phyloP scores from a whole-genome alignment of 495 filamentous ascomycete genomes.

The Xylaria flabelliformis region DNA sequence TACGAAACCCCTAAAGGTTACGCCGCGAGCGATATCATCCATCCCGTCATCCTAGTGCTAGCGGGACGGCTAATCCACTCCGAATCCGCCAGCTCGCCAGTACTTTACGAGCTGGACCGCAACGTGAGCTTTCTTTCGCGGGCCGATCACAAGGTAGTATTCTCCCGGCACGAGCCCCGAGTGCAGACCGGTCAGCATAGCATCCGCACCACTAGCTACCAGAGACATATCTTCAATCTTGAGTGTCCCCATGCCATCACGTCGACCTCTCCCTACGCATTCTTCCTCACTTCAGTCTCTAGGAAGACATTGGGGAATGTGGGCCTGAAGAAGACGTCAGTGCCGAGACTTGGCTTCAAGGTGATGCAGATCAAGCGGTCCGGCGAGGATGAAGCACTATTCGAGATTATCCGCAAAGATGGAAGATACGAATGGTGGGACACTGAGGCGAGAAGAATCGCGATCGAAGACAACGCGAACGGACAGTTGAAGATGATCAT shows the following conservation, averaged over 20 bases:
- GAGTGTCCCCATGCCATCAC: constrained; percentile 17
- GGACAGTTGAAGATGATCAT: constrained; percentile 14
- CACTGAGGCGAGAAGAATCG: constrained; percentile 3
- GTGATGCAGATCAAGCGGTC: constrained; percentile 15
- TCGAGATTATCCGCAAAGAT: constrained; percentile 15
- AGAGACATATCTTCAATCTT: constrained; percentile 14
- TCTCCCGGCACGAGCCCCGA: constrained; percentile 9
- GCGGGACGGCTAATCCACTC: constrained; percentile 14
- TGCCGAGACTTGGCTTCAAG: constrained; percentile 25
- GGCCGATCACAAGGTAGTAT: constrained; percentile 7
- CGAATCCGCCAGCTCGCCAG: constrained; percentile 5
- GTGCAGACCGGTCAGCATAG: constrained; percentile 1
- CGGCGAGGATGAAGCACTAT: constrained; percentile 14
- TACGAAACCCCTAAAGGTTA: neutral
- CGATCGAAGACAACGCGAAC: constrained; percentile 4
- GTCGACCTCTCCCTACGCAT: neutral
- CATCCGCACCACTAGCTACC: constrained; percentile 1
- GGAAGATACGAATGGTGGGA: constrained; percentile 24
- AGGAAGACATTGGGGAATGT: constrained; percentile 5
- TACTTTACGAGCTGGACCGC: constrained; percentile 18
- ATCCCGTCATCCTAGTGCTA: constrained; percentile 16
- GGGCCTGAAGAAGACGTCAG: constrained; percentile 19
- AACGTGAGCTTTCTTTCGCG: constrained; percentile 2
- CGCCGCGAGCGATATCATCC: neutral
- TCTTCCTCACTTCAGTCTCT: constrained; percentile 19